These are phyloP conservation scores for Dipodascus albidus DNA, from an alignment of 805 yeast species.

Conservation along the genomic window DNA sequence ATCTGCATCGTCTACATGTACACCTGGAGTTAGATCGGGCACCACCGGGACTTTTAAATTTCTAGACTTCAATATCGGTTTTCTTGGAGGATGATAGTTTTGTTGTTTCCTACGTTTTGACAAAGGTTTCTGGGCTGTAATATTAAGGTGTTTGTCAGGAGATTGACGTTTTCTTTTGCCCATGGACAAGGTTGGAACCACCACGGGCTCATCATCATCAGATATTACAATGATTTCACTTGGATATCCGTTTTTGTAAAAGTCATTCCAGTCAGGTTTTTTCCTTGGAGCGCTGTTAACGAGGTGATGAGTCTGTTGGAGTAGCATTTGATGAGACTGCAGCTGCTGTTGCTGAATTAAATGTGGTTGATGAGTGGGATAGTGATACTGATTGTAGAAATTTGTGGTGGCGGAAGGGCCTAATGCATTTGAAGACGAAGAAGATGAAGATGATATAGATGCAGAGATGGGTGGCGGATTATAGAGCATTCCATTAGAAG, in stretches of 20 bases:
- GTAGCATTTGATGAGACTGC: background rate
- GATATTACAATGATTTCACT: constrained; percentile 2
- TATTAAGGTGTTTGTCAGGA: constrained; percentile 2
- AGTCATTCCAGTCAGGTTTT: constrained; percentile 1
- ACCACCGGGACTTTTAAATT: constrained; percentile 20
- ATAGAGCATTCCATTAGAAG: background rate
- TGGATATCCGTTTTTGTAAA: constrained; percentile 1
- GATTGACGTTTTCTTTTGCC: constrained; percentile 6
- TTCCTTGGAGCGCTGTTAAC: background rate
- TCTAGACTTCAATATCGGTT: constrained; percentile 19
- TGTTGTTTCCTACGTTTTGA: constrained; percentile 7
- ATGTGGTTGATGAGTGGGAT: background rate
- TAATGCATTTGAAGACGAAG: constrained; percentile 3
- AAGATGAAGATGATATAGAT: constrained; percentile 5
- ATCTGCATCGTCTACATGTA: constrained; percentile 25
- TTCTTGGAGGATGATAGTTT: constrained; percentile 10
- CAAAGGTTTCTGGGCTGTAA: constrained; percentile 4
- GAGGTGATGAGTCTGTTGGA: background rate
- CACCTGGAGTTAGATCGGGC: constrained; percentile 10
- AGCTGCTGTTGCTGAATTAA: background rate
- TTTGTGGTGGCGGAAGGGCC: background rate
- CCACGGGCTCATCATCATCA: constrained; percentile 1
- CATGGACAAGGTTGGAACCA: background rate
- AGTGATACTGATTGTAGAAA: background rate
- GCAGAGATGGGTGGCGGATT: constrained; percentile 5